A percentile compares a stretch with the other conserved stretches of the same genome.
phyloP scores from a whole-genome alignment of 805 yeast species.

The Yamadazyma endophytica region DNA sequence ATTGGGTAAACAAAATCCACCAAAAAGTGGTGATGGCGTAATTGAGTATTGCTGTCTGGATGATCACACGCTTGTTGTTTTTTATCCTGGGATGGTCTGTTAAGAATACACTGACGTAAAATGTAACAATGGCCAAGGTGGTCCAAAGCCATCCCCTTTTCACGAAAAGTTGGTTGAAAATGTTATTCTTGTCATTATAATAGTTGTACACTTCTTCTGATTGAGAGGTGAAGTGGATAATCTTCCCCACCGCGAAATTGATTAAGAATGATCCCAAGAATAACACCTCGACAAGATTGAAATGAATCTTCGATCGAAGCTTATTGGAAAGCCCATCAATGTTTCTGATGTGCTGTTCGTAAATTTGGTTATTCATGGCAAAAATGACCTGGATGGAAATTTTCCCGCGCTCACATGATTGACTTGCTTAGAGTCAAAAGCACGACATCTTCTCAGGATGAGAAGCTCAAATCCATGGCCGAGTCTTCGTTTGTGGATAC shows the following conservation, averaged over 20 bases:
- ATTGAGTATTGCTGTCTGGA: constrained; percentile 27
- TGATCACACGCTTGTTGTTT: constrained; percentile 5
- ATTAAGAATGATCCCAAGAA: constrained; percentile 29
- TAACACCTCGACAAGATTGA: constrained; percentile 21
- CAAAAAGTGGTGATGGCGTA: constrained; percentile 60
- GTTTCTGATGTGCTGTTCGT: no score
- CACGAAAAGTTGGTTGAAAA: constrained; percentile 72
- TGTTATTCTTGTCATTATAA: constrained; percentile 59
- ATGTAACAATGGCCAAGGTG: constrained; percentile 21
- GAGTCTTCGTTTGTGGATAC: no score
- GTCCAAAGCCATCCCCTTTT: constrained; percentile 97
- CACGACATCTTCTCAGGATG: no score
- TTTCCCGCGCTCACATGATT: no score
- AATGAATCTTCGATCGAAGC: no score
- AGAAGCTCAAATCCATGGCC: no score
- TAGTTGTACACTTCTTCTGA: constrained; percentile 44
- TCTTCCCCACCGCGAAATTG: constrained; percentile 49
- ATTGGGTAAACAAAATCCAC: constrained; percentile 88
- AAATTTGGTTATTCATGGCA: no score
- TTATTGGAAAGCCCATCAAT: no score
- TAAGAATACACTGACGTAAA: constrained; percentile 17
- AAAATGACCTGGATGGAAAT: no score
- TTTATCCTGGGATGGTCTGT: constrained; percentile 7
- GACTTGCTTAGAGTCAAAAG: no score
- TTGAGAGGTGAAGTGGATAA: constrained; percentile 43